phyloP scores from a whole-genome alignment of 2,329 filamentous ascomycete species.

The Colletotrichum sp. region DNA sequence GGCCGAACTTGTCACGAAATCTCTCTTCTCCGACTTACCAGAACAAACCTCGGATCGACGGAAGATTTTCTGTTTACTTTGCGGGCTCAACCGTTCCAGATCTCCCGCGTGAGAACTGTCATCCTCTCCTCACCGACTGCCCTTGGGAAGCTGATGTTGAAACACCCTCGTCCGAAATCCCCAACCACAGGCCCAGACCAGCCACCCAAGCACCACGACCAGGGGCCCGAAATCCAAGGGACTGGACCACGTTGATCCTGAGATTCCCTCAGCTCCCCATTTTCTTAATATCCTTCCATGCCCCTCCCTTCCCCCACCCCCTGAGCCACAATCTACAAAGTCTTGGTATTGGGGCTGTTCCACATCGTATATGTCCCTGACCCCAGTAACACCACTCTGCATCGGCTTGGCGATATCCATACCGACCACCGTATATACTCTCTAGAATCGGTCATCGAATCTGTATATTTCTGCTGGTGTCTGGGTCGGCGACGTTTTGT shows the following conservation, averaged over 20 bases:
- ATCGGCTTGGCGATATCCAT: not conserved
- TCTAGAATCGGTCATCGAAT: not conserved
- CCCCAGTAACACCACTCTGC: not conserved
- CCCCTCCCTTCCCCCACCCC: not conserved
- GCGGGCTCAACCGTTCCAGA: not conserved
- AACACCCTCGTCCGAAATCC: conserved; percentile 10
- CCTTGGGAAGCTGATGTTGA: conserved; percentile 9
- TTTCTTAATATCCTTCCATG: not conserved
- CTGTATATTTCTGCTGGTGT: not conserved
- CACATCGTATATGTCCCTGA: not conserved
- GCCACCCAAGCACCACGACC: not conserved
- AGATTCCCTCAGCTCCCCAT: not conserved
- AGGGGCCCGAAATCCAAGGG: not conserved
- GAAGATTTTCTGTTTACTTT: not conserved
- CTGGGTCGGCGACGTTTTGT: not conserved
- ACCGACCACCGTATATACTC: not conserved
- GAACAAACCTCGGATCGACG: not conserved
- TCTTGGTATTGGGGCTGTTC: conserved; percentile 5
- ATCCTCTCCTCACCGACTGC: not conserved
- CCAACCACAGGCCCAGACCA: not conserved
- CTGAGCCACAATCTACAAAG: not conserved
- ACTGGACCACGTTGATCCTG: not conserved
- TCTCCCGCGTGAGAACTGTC: not conserved
- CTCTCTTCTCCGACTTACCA: not conserved
- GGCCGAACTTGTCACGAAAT: not conserved